phyloP scores from a whole-genome alignment of 495 filamentous ascomycete species.

The Penicillium psychrofluorescens region DNA sequence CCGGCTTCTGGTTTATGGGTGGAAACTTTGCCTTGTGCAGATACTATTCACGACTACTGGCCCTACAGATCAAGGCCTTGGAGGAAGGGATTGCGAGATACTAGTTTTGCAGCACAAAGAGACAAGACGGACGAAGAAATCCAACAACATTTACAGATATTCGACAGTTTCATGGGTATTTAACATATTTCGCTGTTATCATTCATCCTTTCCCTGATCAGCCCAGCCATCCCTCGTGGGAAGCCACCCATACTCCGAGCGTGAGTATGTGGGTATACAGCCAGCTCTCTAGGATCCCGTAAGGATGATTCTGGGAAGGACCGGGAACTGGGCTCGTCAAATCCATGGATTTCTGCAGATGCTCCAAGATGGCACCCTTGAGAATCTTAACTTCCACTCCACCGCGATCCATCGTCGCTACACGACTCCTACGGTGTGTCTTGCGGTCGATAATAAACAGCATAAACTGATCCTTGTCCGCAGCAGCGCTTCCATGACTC shows the following conservation, averaged over 20 bases:
- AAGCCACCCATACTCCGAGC: slow-evolving; percentile 28
- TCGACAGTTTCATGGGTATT: too few species aligned
- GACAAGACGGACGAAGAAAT: too few species aligned
- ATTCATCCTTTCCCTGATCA: neutral
- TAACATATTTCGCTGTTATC: too few species aligned
- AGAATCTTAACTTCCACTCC: slow-evolving; percentile 16
- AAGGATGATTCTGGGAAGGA: slow-evolving; percentile 1
- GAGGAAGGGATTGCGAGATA: slow-evolving; percentile 44
- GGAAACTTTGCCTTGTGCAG: slow-evolving; percentile 71
- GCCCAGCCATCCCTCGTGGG: slow-evolving; percentile 25
- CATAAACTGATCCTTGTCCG: slow-evolving; percentile 11
- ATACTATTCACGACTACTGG: slow-evolving; percentile 64
- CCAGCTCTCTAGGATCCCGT: slow-evolving; percentile 14
- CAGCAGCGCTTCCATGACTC: neutral
- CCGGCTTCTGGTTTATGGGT: slow-evolving; percentile 78
- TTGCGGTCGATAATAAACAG: slow-evolving; percentile 19
- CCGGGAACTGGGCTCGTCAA: slow-evolving; percentile 5
- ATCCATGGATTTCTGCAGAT: slow-evolving; percentile 11
- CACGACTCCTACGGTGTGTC: slow-evolving; percentile 14
- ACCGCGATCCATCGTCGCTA: slow-evolving; percentile 17
- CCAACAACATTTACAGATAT: too few species aligned
- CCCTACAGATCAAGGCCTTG: slow-evolving; percentile 67
- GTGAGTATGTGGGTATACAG: slow-evolving; percentile 29
- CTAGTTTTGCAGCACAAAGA: neutral
- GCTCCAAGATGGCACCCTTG: slow-evolving; percentile 16